Evolutionary conservation across 2,329 filamentous ascomycete genomes (phyloP).

Genomic region (Penicillium sp.): DNA sequence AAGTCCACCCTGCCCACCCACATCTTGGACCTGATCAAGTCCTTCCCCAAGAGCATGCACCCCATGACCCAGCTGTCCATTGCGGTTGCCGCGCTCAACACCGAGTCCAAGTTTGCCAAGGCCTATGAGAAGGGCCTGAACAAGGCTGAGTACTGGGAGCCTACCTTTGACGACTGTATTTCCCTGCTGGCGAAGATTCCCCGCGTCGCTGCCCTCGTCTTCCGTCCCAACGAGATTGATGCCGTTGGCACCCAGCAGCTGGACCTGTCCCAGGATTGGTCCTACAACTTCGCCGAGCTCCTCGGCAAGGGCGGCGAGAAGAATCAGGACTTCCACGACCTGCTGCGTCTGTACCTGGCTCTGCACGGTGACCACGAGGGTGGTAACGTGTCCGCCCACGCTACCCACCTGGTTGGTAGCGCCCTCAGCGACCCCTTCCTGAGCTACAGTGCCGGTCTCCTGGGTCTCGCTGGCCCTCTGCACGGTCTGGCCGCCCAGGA

Average conservation of each 20-base stretch:
- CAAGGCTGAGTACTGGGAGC: slow-evolving; percentile 99
- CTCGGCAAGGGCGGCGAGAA: slow-evolving; percentile 85
- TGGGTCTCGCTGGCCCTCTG: slow-evolving; percentile 91
- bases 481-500: slow-evolving; percentile 95
- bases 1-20: slow-evolving; percentile 81
- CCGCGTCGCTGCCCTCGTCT: slow-evolving; percentile 95
- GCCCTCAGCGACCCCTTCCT: slow-evolving; percentile 94
- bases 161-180: slow-evolving; percentile 94
- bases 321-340: slow-evolving; percentile 76
- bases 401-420: slow-evolving; percentile 92
- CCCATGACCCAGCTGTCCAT: slow-evolving; percentile 99
- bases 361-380: slow-evolving; percentile 98
- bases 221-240: slow-evolving; percentile 80
- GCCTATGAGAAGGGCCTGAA: slow-evolving; percentile 86
- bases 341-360: slow-evolving; percentile 89
- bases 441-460: slow-evolving; percentile 91
- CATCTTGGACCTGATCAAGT: slow-evolving; percentile 83
- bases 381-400: slow-evolving; percentile 93
- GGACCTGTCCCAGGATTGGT: slow-evolving; percentile 89
- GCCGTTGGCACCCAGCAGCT: slow-evolving; percentile 72
- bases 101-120: slow-evolving; percentile 90
- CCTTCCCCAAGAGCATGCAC: slow-evolving; percentile 86
- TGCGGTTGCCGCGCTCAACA: slow-evolving; percentile 92
- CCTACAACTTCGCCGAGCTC: slow-evolving; percentile 97
- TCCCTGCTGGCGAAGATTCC: slow-evolving; percentile 93